These are phyloP conservation scores for Leccinum holopus DNA, from an alignment of 1,284 basidiomycete species.

Conservation along the genomic window DNA sequence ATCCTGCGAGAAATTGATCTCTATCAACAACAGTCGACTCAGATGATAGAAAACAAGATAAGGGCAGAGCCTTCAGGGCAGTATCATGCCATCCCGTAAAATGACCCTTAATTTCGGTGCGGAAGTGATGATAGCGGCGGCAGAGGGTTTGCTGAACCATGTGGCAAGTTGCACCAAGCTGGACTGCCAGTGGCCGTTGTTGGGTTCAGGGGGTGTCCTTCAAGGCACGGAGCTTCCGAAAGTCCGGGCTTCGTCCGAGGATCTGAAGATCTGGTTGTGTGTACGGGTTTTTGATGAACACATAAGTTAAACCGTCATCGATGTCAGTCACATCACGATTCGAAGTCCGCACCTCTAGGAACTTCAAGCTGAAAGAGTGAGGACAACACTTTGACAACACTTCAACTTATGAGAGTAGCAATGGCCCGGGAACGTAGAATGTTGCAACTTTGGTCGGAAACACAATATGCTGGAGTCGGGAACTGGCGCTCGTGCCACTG, in stretches of 20 bases:
- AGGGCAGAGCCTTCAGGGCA: not conserved
- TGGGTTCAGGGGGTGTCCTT: too few relatives aligned
- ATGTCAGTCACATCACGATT: too few relatives aligned
- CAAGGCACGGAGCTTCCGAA: not conserved
- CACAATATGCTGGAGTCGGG: too few relatives aligned
- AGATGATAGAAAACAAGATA: not conserved
- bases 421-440: too few relatives aligned
- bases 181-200: not conserved
- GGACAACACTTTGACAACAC: too few relatives aligned
- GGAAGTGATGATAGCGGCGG: too few relatives aligned
- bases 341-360: too few relatives aligned
- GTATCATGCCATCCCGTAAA: not conserved
- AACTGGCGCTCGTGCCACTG: too few relatives aligned
- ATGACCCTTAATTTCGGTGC: not conserved
- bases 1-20: not conserved
- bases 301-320: not conserved
- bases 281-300: not conserved
- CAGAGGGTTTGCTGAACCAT: not conserved
- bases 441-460: too few relatives aligned
- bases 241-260: not conserved
- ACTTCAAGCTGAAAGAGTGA: too few relatives aligned
- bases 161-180: not conserved
- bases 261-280: not conserved
- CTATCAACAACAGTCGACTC: not conserved
- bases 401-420: too few relatives aligned